These are phyloP conservation scores for Stramenopiles sp. DNA, from an alignment of 352 stramenopile genomes.

Conservation along the genomic window DNA sequence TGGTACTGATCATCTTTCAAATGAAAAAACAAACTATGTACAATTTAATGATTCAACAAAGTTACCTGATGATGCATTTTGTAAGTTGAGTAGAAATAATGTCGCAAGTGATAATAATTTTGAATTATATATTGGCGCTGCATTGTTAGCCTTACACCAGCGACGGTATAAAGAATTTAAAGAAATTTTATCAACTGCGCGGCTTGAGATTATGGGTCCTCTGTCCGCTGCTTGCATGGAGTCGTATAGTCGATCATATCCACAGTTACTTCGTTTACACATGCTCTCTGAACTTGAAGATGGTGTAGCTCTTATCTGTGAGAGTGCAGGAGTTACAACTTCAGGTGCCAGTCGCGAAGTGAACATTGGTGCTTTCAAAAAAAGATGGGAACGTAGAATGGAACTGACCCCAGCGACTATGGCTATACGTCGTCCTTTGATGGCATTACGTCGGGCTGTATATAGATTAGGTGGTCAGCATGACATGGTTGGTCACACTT, in stretches of 20 bases:
- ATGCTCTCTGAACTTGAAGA: conserved; percentile 4
- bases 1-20: too few species aligned
- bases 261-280: conserved; percentile 7
- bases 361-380: neutral
- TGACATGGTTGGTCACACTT: neutral
- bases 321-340: neutral
- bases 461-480: neutral
- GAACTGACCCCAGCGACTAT: conserved; percentile 1
- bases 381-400: conserved; percentile 1
- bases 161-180: too few species aligned
- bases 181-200: too few species aligned
- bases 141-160: too few species aligned
- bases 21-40: too few species aligned
- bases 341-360: neutral
- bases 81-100: too few species aligned
- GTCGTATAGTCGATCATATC: conserved; percentile 1
- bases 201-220: conserved; percentile 4
- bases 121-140: too few species aligned
- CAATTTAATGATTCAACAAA: too few species aligned
- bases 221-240: conserved; percentile 1
- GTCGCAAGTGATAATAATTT: too few species aligned
- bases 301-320: too few species aligned
- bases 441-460: neutral
- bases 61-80: too few species aligned
- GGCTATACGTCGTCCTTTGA: neutral